Evolutionary conservation across 2,329 filamentous ascomycete species (phyloP), one percentile per base, ranked within the genome.

Genomic region (Aureobasidium sp.): DNA sequence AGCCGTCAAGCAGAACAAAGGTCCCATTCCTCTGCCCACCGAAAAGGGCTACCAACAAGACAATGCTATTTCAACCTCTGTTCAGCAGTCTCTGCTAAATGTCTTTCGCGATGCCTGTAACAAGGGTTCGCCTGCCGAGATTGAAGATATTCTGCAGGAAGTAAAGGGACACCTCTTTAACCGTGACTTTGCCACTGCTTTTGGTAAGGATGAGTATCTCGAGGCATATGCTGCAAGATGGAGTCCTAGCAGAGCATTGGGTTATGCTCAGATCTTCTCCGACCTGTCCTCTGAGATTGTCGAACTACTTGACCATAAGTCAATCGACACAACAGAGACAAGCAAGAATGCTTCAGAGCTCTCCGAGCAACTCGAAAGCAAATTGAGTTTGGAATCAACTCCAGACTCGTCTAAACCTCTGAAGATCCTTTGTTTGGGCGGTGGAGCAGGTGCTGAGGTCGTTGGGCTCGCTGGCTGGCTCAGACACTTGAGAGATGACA

Each of bases 171-270:
- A 93, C 66, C 80, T 99, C 9, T 97, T 88, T 72, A 86, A 89
- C 62, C 85, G 94, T 34, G 90, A 97, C 72, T 97, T 97, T 74
- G 80, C 81, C 13, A 77, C 79, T 16, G 93, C 93, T 0, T 99
- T 97, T 75, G 86, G 85, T 0, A 80, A 80, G 49, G 80, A 84
- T 61, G 84, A 88, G 49, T 83, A 87, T 67, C 81, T 97, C 21
- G 84, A 88, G 64, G 89, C 88, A 10, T 99, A 99, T 77, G 90
- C 91, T 9, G 84, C 90, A 59, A 79, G 94, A 68, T 99, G 93
- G 92, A 96, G 91, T 74, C 90, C 93, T 1, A 88, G 89, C 58
- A 81, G 94, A 59, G 89, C 91, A 0, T 76, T 97, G 58, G 90
- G 87, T 65, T 97, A 97, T 75, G 79, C 85, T 21, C 77, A 81